These are phyloP conservation scores for Pleurotus tuoliensis DNA, from an alignment of 768 basidiomycete genomes.

Conservation along the genomic window DNA sequence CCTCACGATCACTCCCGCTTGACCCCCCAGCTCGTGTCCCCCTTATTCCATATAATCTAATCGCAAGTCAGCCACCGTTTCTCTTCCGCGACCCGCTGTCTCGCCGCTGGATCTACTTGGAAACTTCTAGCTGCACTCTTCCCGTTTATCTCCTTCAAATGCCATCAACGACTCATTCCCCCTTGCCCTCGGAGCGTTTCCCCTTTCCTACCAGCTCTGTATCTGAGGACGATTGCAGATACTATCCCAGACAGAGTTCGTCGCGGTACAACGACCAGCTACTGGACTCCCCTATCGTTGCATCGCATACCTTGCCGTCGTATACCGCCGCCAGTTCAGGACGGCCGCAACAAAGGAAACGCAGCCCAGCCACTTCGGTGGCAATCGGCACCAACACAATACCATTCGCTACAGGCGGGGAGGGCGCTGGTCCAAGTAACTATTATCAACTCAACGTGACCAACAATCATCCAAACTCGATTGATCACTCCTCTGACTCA, in stretches of 20 bases:
- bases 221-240: background rate
- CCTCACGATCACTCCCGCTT: conserved; percentile 5
- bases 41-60: conserved; percentile 4
- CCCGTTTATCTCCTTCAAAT: background rate
- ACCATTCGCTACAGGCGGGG: background rate
- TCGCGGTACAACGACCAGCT: background rate
- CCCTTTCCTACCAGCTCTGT: background rate
- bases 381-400: background rate
- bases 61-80: background rate
- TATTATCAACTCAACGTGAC: too few species aligned
- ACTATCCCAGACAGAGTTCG: background rate
- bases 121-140: background rate
- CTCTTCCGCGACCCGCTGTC: conserved; percentile 1
- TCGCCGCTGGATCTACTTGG: background rate
- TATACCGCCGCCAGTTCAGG: background rate
- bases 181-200: background rate
- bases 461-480: too few species aligned
- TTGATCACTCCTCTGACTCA: too few species aligned
- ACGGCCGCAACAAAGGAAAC: background rate
- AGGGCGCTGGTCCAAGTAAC: background rate
- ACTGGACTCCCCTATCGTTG: background rate
- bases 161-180: background rate
- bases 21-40: background rate
- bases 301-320: background rate
- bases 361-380: background rate